These are phyloP conservation scores for Lactarius quietus DNA, from an alignment of 768 basidiomycete genomes.

Conservation along the genomic window DNA sequence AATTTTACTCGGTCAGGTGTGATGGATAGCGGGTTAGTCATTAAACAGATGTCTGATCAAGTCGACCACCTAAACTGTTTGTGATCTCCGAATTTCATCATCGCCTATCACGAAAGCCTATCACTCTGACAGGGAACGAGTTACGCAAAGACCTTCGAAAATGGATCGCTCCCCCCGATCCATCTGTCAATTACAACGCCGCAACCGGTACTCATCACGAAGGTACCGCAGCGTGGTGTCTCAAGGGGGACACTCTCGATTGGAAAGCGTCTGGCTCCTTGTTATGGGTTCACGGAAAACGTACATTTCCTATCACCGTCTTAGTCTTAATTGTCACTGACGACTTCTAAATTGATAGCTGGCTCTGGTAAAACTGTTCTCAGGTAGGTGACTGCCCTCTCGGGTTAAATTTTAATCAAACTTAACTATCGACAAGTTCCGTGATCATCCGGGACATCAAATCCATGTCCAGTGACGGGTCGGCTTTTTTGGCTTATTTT, in stretches of 20 bases:
- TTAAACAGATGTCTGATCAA: neutral
- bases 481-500: neutral
- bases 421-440: neutral
- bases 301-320: neutral
- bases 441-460: neutral
- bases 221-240: neutral
- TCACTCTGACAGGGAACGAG: neutral
- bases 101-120: neutral
- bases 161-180: neutral
- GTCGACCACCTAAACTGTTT: neutral
- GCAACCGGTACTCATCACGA: neutral
- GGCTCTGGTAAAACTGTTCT: neutral
- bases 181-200: neutral
- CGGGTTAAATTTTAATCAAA: neutral
- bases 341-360: neutral
- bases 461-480: neutral
- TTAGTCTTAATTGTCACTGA: neutral
- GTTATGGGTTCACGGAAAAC: conserved; percentile 1
- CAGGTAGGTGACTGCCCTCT: neutral
- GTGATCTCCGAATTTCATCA: neutral
- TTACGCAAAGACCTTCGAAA: neutral
- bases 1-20: neutral
- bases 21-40: no score
- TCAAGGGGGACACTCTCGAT: neutral
- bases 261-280: conserved; percentile 2